Conservation (phyloP, 306 rosid genomes). For the Sesbania bispinosa region DNA sequence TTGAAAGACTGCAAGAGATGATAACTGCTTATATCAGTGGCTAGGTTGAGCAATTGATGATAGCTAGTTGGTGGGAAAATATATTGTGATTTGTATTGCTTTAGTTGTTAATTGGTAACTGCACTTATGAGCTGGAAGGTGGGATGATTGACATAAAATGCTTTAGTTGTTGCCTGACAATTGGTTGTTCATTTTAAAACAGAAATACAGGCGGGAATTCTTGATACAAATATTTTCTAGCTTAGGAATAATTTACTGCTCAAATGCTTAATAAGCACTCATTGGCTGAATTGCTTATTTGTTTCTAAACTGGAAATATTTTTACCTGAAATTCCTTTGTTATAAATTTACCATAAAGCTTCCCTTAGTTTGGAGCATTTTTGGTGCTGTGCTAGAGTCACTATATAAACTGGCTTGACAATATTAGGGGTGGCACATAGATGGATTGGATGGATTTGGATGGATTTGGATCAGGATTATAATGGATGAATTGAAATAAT, state of each 20-base stretch:
- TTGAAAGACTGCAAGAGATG: not conserved
- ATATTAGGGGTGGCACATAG: too few species aligned
- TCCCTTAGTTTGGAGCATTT: not conserved
- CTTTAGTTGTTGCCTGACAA: not conserved
- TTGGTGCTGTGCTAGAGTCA: not conserved
- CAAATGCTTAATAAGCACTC: not conserved
- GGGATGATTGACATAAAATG: not conserved
- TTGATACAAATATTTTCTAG: not conserved
- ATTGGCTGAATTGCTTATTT: not conserved
- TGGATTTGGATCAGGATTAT: too few species aligned
- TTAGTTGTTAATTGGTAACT: not conserved
- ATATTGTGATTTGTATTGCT: not conserved
- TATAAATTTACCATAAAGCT: not conserved
- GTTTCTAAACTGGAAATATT: not conserved
- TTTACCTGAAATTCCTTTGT: not conserved
- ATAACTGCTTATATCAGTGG: not conserved
- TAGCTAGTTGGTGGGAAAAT: not conserved
- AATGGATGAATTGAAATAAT: too few species aligned
- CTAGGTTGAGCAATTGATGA: not conserved
- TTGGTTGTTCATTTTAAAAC: not conserved
- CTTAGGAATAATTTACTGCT: not conserved
- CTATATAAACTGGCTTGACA: not conserved
- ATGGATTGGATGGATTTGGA: too few species aligned
- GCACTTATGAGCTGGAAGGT: not conserved
- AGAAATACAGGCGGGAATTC: not conserved